These are phyloP conservation scores for Trichoderma asperellum DNA, from an alignment of 2,329 filamentous ascomycete genomes.

Conservation along the genomic window DNA sequence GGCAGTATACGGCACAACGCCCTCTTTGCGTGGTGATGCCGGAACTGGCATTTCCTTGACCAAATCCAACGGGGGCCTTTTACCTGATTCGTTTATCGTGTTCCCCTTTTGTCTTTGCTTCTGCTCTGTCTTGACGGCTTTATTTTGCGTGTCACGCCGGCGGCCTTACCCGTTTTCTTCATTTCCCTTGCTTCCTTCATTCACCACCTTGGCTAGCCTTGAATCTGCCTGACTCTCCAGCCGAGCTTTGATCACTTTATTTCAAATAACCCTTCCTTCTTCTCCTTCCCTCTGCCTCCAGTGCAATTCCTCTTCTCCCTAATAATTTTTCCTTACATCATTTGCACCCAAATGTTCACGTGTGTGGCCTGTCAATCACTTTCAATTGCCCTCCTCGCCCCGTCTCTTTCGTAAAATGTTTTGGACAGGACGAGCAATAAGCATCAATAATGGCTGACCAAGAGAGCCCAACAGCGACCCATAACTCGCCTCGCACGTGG, in stretches of 20 bases:
- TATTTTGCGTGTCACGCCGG: not conserved
- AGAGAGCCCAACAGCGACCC: slow-evolving; percentile 55
- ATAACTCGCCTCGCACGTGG: slow-evolving; percentile 85
- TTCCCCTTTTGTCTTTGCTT: not conserved
- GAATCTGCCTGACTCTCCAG: slow-evolving; percentile 10
- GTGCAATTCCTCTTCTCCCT: not conserved
- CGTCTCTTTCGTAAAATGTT: slow-evolving; percentile 26
- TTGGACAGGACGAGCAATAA: slow-evolving; percentile 21
- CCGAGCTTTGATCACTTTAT: slow-evolving; percentile 20
- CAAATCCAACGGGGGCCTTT: not conserved
- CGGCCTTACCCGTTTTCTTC: slow-evolving; percentile 19
- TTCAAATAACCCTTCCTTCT: slow-evolving; percentile 5
- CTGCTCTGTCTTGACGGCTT: not conserved
- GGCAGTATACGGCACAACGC: slow-evolving; percentile 15
- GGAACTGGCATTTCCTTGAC: slow-evolving; percentile 7
- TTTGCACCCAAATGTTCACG: slow-evolving; percentile 29
- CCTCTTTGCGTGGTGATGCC: slow-evolving; percentile 24
- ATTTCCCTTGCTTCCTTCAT: not conserved
- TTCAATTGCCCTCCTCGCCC: not conserved
- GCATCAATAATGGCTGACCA: slow-evolving; percentile 38
- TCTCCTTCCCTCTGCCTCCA: not conserved
- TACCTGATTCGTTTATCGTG: not conserved
- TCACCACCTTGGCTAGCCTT: slow-evolving; percentile 20
- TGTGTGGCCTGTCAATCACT: slow-evolving; percentile 6
- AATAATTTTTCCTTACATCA: slow-evolving; percentile 31